phyloP scores from a whole-genome alignment of 2,329 filamentous ascomycete species.

The Drechslerella stenobrocha region DNA sequence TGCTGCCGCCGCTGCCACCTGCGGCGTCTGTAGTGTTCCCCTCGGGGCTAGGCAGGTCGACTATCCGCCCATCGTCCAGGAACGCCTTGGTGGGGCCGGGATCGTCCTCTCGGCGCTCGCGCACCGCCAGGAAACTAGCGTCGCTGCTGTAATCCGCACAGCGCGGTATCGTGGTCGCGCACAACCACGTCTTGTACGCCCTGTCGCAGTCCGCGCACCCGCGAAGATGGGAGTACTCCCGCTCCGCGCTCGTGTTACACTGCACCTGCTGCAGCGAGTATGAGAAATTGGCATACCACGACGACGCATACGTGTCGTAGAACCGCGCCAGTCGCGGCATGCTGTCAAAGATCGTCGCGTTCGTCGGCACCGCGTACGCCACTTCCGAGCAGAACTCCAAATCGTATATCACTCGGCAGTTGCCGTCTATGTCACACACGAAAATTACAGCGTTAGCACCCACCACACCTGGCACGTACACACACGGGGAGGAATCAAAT shows the following conservation, averaged over 20 bases:
- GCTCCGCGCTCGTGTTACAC: slow-evolving; percentile 72
- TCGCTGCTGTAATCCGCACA: slow-evolving; percentile 77
- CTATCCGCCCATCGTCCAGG: slow-evolving; percentile 29
- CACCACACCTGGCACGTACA: not conserved
- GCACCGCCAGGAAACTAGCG: slow-evolving; percentile 64
- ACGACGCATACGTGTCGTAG: slow-evolving; percentile 75
- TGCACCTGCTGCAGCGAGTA: slow-evolving; percentile 81
- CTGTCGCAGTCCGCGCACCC: slow-evolving; percentile 73
- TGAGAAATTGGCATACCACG: slow-evolving; percentile 75
- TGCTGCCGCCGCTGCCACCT: slow-evolving; percentile 1
- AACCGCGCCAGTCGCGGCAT: slow-evolving; percentile 66
- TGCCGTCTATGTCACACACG: slow-evolving; percentile 68
- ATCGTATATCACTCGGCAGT: slow-evolving; percentile 82
- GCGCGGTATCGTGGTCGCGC: slow-evolving; percentile 85
- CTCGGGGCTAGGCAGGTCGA: slow-evolving; percentile 48
- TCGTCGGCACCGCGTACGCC: slow-evolving; percentile 87
- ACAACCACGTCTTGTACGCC: slow-evolving; percentile 94
- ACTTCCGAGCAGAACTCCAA: slow-evolving; percentile 86
- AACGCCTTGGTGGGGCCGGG: slow-evolving; percentile 34
- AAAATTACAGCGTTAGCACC: slow-evolving; percentile 1
- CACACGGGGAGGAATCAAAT: not conserved
- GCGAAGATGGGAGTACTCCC: slow-evolving; percentile 78
- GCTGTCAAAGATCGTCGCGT: slow-evolving; percentile 66
- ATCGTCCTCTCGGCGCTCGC: slow-evolving; percentile 55
- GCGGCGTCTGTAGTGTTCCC: slow-evolving; percentile 49